Evolutionary conservation across 345 rosid genomes (phyloP), one percentile per base, ranked within the genome.

Genomic region (Eucalyptus sideroxylon): DNA sequence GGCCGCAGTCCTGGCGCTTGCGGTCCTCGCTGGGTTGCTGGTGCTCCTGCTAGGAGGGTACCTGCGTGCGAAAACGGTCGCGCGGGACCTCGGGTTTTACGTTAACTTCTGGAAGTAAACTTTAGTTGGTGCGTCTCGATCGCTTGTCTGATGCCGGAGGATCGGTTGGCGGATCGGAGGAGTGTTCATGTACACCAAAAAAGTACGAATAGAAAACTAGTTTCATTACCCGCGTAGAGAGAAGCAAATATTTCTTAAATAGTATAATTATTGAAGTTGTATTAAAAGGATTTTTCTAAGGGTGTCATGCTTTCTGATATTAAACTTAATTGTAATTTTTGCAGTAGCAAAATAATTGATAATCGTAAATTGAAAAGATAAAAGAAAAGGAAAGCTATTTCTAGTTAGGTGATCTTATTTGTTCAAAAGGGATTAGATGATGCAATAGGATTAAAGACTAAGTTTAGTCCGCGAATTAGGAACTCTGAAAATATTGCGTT

Each of bases 21-120:
- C 92, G 67, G 62, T 82, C 85, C 23, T 93, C 85, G 86, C 92
- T 56, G 88, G 88, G 88, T 21, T 93, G 90, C 59, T 89, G 34
- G 59, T 89, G 82, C 88, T 50, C 27, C 31, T 88, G 34, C 7
- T 87, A 16, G 90, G 91, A 69, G 90, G 92, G 9, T 88, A 81
- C n/a, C 72, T 44, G 88, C 85, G 88, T 42, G 85, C 50, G 50
- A 90, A 89, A 82, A 87, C 40, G 50, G 49, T 89, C 27, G 53
- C 44, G 60, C 26, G 45, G 55, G 88, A 67, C 86, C 55, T 55
- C 13, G 21, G 55, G 51, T 16, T 89, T 59, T 86, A 45, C 89
- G 87, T 65, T 24, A 11, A 87, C 88, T 90, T 82, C 50, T 89
- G 56, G 89, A 72, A 90, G 60, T 51, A 65, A 89, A 90, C 40